phyloP scores from a whole-genome alignment of 2,329 filamentous ascomycete genomes.

The Fusarium nurragi region DNA sequence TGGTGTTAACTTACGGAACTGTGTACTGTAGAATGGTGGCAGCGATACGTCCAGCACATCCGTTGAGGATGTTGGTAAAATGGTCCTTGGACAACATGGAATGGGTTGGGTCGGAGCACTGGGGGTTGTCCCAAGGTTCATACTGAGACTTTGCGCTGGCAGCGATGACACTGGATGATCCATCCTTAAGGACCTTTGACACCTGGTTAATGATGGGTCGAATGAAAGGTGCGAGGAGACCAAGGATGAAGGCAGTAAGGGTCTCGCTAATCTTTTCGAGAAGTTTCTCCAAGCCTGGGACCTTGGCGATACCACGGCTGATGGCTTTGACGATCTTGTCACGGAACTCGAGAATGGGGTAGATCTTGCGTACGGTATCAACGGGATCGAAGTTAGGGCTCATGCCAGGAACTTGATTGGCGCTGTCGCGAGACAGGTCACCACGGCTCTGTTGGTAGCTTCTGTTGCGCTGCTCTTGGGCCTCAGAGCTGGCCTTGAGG shows the following conservation, averaged over 20 bases:
- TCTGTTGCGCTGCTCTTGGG: conserved; percentile 69
- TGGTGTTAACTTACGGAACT: conserved; percentile 70
- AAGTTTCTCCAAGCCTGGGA: conserved; percentile 89
- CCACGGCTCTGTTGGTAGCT: conserved; percentile 46
- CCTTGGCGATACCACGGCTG: conserved; percentile 85
- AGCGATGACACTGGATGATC: conserved; percentile 76
- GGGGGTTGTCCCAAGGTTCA: conserved; percentile 81
- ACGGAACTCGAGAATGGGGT: conserved; percentile 92
- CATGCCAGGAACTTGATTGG: conserved; percentile 76
- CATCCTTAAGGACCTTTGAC: conserved; percentile 84
- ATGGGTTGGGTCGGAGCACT: conserved; percentile 81
- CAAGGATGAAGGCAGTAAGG: conserved; percentile 89
- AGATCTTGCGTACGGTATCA: conserved; percentile 82
- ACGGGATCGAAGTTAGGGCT: conserved; percentile 80
- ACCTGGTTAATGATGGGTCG: conserved; percentile 90
- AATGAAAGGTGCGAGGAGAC: conserved; percentile 89
- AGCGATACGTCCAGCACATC: conserved; percentile 78
- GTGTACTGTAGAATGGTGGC: conserved; percentile 84
- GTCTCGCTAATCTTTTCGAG: conserved; percentile 95
- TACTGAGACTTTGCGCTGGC: conserved; percentile 78
- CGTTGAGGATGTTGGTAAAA: conserved; percentile 81
- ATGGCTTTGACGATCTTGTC: conserved; percentile 93
- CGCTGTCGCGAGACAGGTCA: conserved; percentile 55
- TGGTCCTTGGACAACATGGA: conserved; percentile 87
- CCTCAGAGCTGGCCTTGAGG: conserved; percentile 68